A percentile compares a stretch with the other conserved stretches of the same genome.
Evolutionary conservation across 1,284 basidiomycete species (phyloP).

Genomic region (Moesziomyces sp.): DNA sequence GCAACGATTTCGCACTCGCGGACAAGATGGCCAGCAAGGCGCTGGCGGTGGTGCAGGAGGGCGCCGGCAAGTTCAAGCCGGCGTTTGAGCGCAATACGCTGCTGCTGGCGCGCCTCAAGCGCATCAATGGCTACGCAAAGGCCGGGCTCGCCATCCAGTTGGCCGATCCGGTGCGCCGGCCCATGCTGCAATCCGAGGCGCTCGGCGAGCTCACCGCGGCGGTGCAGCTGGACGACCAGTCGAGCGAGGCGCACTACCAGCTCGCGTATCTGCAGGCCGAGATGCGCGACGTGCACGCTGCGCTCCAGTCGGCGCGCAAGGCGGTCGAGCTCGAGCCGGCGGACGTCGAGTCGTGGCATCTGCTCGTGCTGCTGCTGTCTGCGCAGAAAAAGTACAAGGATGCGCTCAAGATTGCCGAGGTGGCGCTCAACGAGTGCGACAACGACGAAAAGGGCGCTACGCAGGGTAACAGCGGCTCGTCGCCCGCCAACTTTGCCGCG

Average conservation of each 20-base stretch:
- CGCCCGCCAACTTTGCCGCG: slow-evolving; percentile 37
- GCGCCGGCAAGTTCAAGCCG: slow-evolving; percentile 29
- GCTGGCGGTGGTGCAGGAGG: slow-evolving; percentile 34
- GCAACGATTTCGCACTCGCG: slow-evolving; percentile 43
- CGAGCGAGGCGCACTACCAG: slow-evolving; percentile 75
- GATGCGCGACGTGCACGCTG: slow-evolving; percentile 77
- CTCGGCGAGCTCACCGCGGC: slow-evolving; percentile 72
- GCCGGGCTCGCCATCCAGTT: slow-evolving; percentile 41
- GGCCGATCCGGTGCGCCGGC: slow-evolving; percentile 36
- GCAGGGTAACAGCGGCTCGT: slow-evolving; percentile 66
- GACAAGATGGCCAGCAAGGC: slow-evolving; percentile 53
- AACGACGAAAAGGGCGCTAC: slow-evolving; percentile 67
- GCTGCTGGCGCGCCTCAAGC: slow-evolving; percentile 45
- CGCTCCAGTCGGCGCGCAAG: slow-evolving; percentile 76
- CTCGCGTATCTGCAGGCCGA: slow-evolving; percentile 72
- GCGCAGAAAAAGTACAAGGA: slow-evolving; percentile 83
- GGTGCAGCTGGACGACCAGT: slow-evolving; percentile 73
- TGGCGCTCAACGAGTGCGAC: slow-evolving; percentile 69
- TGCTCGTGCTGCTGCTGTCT: slow-evolving; percentile 83
- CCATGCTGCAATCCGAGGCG: slow-evolving; percentile 26
- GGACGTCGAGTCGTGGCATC: slow-evolving; percentile 88
- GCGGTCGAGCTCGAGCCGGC: slow-evolving; percentile 79
- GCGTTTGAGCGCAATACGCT: slow-evolving; percentile 13
- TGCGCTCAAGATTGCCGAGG: slow-evolving; percentile 81
- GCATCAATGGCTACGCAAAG: slow-evolving; percentile 48